These are phyloP conservation scores for Closterium sp. DNA, from an alignment of 139 green algal species.

Conservation along the genomic window DNA sequence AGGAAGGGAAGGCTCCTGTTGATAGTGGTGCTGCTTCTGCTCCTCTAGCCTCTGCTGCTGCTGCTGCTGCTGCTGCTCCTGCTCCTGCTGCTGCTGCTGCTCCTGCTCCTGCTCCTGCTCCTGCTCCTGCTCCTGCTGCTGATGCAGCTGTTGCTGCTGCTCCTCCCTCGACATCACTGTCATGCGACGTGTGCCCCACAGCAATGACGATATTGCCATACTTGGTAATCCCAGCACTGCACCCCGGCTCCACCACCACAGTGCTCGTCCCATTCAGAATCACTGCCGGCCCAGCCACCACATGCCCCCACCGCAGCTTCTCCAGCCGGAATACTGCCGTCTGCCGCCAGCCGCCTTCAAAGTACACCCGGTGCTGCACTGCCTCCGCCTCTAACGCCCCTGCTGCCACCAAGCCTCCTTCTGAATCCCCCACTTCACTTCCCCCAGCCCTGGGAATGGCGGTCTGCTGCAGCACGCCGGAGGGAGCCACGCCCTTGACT, in stretches of 20 bases:
- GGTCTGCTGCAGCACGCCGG: too few relatives aligned
- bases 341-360: constrained; percentile 67
- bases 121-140: not conserved
- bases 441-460: not conserved
- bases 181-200: constrained; percentile 21
- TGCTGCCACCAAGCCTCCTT: not conserved
- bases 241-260: constrained; percentile 84
- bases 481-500: constrained; percentile 66
- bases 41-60: too few relatives aligned
- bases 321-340: constrained; percentile 79
- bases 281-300: constrained; percentile 75
- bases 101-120: not conserved
- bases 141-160: not conserved
- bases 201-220: constrained; percentile 78
- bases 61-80: too few relatives aligned
- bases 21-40: too few relatives aligned
- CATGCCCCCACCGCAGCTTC: constrained; percentile 64
- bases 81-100: not conserved
- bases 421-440: not conserved
- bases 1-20: too few relatives aligned
- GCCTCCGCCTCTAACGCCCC: constrained; percentile 1
- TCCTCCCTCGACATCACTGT: not conserved
- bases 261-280: constrained; percentile 90
- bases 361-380: constrained; percentile 46
- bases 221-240: constrained; percentile 73